Evolutionary conservation across 768 basidiomycete genomes (phyloP).

Genomic region (Boletus coccyginus): DNA sequence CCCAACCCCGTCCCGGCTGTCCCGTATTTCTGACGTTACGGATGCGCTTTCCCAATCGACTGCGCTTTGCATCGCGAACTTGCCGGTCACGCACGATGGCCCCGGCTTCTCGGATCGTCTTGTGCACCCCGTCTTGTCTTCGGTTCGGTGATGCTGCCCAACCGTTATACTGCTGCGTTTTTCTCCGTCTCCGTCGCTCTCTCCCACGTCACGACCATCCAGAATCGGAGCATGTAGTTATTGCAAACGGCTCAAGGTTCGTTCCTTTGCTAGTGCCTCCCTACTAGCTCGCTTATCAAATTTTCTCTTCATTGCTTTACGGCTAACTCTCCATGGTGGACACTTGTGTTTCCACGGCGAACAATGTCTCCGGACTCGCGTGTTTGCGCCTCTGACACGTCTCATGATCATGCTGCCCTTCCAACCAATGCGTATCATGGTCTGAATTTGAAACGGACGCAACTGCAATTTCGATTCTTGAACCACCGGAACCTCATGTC

Average conservation of each 20-base stretch:
- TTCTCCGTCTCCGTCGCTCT: constrained; percentile 5
- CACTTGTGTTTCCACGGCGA: constrained; percentile 11
- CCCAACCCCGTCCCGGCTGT: neutral
- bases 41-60: neutral
- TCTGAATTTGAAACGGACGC: constrained; percentile 11
- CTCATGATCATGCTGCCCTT: constrained; percentile 6
- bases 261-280: constrained; percentile 23
- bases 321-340: constrained; percentile 1
- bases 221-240: constrained; percentile 83
- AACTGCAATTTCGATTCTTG: constrained; percentile 24
- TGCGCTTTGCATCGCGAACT: neutral
- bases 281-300: constrained; percentile 20
- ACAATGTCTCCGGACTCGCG: constrained; percentile 17
- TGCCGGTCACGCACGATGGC: constrained; percentile 1
- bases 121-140: neutral
- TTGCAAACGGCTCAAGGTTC: constrained; percentile 85
- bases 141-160: constrained; percentile 16
- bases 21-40: neutral
- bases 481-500: constrained; percentile 30
- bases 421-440: neutral
- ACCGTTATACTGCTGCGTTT: constrained; percentile 6
- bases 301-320: constrained; percentile 10
- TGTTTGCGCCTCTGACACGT: constrained; percentile 10
- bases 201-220: constrained; percentile 10
- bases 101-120: neutral